Evolutionary conservation across 2,329 filamentous ascomycete species (phyloP).

Genomic region (Aspergillus oerlinghausenensis): DNA sequence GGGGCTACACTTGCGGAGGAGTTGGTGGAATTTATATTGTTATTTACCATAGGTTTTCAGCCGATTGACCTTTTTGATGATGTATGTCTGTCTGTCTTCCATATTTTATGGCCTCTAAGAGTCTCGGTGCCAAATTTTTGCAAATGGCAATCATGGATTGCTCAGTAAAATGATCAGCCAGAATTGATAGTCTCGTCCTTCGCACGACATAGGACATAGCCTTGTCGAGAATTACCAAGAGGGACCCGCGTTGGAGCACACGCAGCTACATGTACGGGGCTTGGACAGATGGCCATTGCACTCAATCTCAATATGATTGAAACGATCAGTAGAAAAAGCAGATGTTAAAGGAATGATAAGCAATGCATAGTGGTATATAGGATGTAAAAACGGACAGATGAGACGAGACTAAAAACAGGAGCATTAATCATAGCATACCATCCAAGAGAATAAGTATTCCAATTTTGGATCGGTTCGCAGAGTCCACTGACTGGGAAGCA

Average conservation of each 20-base stretch:
- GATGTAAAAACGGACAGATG: background rate
- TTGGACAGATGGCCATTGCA: background rate
- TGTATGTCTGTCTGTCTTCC: background rate
- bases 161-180: background rate
- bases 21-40: conserved; percentile 9
- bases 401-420: background rate
- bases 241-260: background rate
- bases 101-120: background rate
- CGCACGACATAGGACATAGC: background rate
- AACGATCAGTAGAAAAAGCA: background rate
- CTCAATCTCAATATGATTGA: background rate
- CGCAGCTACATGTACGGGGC: background rate
- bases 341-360: background rate
- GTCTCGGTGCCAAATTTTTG: background rate
- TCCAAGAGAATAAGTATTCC: background rate
- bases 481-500: background rate
- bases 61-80: background rate
- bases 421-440: background rate
- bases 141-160: background rate
- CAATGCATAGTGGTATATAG: background rate
- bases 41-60: conserved; percentile 1
- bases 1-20: conserved; percentile 9
- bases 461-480: background rate
- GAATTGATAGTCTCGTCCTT: background rate
- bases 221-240: background rate